These are phyloP conservation scores for Mycena amicta DNA, from an alignment of 768 basidiomycete genomes.

Conservation along the genomic window DNA sequence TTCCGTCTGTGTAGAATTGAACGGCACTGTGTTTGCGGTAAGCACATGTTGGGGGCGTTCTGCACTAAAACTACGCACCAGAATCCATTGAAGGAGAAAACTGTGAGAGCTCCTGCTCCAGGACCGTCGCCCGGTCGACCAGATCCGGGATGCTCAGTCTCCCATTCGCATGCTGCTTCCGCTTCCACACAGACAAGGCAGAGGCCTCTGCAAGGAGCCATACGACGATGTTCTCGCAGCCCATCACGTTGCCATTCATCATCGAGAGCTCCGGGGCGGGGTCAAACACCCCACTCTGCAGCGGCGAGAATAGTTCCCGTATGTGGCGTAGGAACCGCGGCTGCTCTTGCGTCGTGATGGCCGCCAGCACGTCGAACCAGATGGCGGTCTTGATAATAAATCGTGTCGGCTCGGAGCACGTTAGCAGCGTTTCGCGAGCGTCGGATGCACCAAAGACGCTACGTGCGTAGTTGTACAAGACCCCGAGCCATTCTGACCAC, in stretches of 20 bases:
- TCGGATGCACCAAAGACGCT: constrained; percentile 45
- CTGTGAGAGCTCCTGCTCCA: constrained; percentile 53
- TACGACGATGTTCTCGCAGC: constrained; percentile 78
- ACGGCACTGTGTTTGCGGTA: too few relatives aligned
- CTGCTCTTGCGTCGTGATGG: constrained; percentile 59
- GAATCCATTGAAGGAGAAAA: too few relatives aligned
- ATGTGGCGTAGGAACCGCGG: constrained; percentile 64
- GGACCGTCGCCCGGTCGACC: constrained; percentile 51
- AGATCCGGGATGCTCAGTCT: constrained; percentile 63
- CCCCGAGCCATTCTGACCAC: constrained; percentile 68
- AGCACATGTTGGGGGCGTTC: too few relatives aligned
- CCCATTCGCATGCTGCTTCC: constrained; percentile 37
- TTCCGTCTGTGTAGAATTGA: too few relatives aligned
- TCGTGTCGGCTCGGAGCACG: constrained; percentile 51
- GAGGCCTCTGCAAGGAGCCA: constrained; percentile 80
- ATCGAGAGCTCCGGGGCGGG: constrained; percentile 62
- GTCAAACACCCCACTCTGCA: constrained; percentile 42
- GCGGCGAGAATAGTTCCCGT: constrained; percentile 56
- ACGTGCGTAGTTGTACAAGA: constrained; percentile 60
- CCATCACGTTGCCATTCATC: constrained; percentile 84
- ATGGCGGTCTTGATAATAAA: constrained; percentile 85
- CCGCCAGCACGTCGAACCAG: constrained; percentile 86
- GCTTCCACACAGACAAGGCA: constrained; percentile 68
- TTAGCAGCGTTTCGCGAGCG: constrained; percentile 47
- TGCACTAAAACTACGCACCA: too few relatives aligned